Conservation (phyloP, 2,329 filamentous ascomycete species). For the Knufia fluminis region DNA sequence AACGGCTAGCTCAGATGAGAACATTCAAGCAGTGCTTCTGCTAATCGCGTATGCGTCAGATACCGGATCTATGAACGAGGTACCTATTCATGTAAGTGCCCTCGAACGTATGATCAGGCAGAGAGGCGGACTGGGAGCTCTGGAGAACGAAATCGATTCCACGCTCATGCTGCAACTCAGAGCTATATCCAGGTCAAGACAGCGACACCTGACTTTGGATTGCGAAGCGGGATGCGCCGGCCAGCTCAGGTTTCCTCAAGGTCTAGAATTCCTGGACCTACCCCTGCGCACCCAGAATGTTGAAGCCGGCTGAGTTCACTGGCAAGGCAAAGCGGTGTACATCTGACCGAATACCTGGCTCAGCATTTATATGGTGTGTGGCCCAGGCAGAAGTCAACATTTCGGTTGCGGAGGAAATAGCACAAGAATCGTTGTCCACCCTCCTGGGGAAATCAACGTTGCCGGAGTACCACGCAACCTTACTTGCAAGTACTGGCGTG, state of each 20-base stretch:
- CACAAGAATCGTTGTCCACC: no score
- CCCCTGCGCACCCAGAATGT: no score
- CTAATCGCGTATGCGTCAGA: conserved; percentile 20
- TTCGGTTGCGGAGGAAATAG: no score
- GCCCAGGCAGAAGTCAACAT: no score
- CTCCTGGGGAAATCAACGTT: no score
- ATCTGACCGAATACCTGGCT: no score
- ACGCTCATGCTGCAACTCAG: conserved; percentile 15
- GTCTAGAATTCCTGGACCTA: no score
- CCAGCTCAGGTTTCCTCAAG: conserved; percentile 8
- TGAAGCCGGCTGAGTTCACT: no score
- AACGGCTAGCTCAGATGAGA: conserved; percentile 17
- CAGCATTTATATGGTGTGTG: no score
- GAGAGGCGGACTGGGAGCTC: conserved; percentile 12
- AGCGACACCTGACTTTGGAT: conserved; percentile 16
- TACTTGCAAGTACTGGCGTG: no score
- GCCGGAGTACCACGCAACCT: no score
- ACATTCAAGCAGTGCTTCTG: conserved; percentile 21
- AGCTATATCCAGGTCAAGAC: conserved; percentile 13
- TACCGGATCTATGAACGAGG: conserved; percentile 14
- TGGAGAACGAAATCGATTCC: conserved; percentile 14
- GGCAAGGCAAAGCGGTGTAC: no score
- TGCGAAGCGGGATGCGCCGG: conserved; percentile 4
- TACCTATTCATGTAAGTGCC: conserved; percentile 16
- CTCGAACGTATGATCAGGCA: conserved; percentile 18